A percentile compares a stretch with the other conserved stretches of the same genome.
Evolutionary conservation across 495 filamentous ascomycete species (phyloP).

Genomic region (Penicillium argentinense): DNA sequence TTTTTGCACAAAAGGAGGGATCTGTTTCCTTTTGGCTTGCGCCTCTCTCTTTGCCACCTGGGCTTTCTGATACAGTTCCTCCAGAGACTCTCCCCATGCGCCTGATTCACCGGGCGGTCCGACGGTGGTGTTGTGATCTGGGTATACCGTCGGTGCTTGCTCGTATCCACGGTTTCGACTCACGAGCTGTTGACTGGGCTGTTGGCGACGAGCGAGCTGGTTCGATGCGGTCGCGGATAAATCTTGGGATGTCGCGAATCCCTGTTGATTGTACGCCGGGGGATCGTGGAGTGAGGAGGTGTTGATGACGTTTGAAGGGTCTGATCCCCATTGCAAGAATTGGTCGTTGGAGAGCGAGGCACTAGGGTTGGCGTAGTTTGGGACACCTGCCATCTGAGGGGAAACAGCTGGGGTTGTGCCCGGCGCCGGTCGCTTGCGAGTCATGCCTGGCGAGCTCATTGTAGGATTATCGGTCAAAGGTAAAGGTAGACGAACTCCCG

Average conservation of each 20-base stretch:
- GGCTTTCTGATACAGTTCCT: conserved; percentile 74
- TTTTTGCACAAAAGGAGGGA: conserved; percentile 98
- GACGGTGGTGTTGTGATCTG: conserved; percentile 41
- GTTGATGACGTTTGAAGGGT: conserved; percentile 37
- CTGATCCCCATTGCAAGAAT: conserved; percentile 55
- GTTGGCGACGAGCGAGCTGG: conserved; percentile 63
- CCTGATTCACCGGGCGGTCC: conserved; percentile 41
- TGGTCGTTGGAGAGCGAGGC: conserved; percentile 53
- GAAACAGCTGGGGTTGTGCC: conserved; percentile 61
- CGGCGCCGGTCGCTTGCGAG: conserved; percentile 72
- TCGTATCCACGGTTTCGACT: conserved; percentile 43
- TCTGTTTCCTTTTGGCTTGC: conserved; percentile 84
- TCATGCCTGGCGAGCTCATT: conserved; percentile 46
- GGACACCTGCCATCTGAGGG: conserved; percentile 39
- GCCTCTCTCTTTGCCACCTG: conserved; percentile 77
- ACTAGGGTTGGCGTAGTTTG: conserved; percentile 33
- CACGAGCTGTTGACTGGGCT: conserved; percentile 63
- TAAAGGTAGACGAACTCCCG: not conserved
- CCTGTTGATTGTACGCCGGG: conserved; percentile 43
- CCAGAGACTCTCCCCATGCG: conserved; percentile 65
- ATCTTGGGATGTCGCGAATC: conserved; percentile 39
- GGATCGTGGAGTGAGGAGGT: conserved; percentile 30
- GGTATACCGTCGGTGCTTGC: conserved; percentile 47
- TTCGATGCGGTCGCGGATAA: conserved; percentile 53
- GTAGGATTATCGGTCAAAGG: conserved; percentile 7